Evolutionary conservation across 2,329 filamentous ascomycete species (phyloP), one percentile per base, ranked within the genome.

Genomic region (Neophaeococcomyces aloes): DNA sequence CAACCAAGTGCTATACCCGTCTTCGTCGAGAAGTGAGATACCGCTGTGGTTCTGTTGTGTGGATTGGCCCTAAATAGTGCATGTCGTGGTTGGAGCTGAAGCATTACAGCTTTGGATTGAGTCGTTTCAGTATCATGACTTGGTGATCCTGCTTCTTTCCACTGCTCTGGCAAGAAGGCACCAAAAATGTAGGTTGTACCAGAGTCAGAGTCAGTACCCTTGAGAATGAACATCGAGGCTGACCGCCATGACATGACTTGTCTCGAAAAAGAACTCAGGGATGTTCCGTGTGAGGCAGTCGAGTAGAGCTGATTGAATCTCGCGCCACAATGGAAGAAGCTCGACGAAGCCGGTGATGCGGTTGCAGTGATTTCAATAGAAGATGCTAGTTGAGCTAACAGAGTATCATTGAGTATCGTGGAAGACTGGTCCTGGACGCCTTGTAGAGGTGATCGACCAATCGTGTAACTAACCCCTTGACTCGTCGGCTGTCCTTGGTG

Each of bases 181-280:
- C 56, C 14, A 49, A 59, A 3, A 55, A 52, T 23, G 57, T 62
- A 13, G 59, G 50, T 30, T 61, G 57, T 63, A 63, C 3, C 67
- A 56, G 63, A 60, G 14, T 69, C 62, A 23, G 64, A 57, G 5
- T 63, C 49, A 14, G 59, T 59, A 17, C 74, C 74, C 42, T 69
- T 67, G 10, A 77, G 63, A 6, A 78, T 59, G 10, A 78, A 61
- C n/a, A 78, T 64, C 2, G 72, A 71, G 1, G 72, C 68, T 0
- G 72, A 69, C 47, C 69, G 66, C 74, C 74, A 78, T 42, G 75
- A 75, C 53, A 76, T 68, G 44, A 75, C 70, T 50, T 74, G 65
- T 48, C 76, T 74, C 44, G 74, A 73, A 53, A 77, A 76, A 8
- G 70, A 74, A 15, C 71, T 73, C 52, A 78, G 65, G 37, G 72